Evolutionary conservation across 176 grass and related monocot species (phyloP), one percentile per base, ranked within the genome.

Genomic region (Triticum turgidum): DNA sequence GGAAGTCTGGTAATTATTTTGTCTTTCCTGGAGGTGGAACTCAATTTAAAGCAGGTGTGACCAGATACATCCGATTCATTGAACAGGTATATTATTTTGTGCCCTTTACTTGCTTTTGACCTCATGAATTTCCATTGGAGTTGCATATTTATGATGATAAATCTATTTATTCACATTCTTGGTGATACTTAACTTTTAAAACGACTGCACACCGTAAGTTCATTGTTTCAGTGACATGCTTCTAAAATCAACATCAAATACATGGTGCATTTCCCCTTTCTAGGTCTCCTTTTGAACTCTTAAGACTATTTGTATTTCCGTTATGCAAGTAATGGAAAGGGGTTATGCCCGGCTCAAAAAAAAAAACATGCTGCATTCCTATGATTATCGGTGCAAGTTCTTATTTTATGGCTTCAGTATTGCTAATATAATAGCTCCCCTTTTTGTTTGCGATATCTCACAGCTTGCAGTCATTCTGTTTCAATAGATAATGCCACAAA

Each of bases 41-140:
- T 81, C 97, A 98, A 80, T 98, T 98, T 85, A 98, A 96, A 88
- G 80, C 78, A 22, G 97, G 97, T 17, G 93, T 96, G 56, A 73
- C 86, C 18, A 83, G 70, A 65, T 98, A 98, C 83, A 96, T 94
- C 66, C 78, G 59, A 79, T 98, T 98, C 83, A 96, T 98, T 74
- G 88, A 94, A 74, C 84, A 94, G 94, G 97, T 96, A 47, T 64
- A 41, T 62, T 85, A 73, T 74, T 65, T 82, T 86, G 5, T 86
- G 14, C 29, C 61, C 15, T 61, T 77, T 64, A 73, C 81, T 12
- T 61, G 52, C 54, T 81, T 71, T 79, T 24, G 44, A 64, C 63
- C 20, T 37, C 20, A 13, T 73, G 54, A 37, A 61, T 56, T 63
- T 29, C 1, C 63, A 79, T n/a, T 68, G 21, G 54, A 68, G n/a